Conservation (phyloP, 1,284 basidiomycete genomes). For the Xerocomus minutiporus region DNA sequence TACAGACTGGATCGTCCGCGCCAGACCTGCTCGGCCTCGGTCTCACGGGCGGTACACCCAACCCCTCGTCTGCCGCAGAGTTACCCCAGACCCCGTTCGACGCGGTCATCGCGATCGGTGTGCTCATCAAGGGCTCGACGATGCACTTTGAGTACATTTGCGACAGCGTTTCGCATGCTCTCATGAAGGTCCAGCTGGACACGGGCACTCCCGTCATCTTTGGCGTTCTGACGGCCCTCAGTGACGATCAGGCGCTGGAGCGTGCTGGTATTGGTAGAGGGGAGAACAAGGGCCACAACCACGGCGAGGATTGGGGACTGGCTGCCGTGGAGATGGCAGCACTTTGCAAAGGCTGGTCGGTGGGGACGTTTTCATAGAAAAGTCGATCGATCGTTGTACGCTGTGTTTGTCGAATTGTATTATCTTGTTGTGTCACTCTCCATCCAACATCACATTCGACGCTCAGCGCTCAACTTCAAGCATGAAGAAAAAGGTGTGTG, state of each 20-base stretch:
- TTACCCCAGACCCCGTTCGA: constrained; percentile 74
- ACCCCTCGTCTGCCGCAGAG: constrained; percentile 39
- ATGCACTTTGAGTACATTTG: constrained; percentile 99
- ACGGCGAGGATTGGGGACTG: constrained; percentile 93
- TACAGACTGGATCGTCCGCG: constrained; percentile 69
- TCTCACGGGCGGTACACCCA: constrained; percentile 23
- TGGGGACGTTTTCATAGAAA: constrained; percentile 57
- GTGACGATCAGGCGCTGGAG: constrained; percentile 91
- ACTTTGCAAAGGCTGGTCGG: constrained; percentile 68
- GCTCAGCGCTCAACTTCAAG: not conserved
- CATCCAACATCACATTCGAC: not conserved
- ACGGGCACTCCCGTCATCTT: constrained; percentile 94
- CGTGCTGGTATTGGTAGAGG: constrained; percentile 78
- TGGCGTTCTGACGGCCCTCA: constrained; percentile 91
- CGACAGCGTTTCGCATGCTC: constrained; percentile 85
- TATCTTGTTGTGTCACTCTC: not conserved
- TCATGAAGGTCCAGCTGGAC: constrained; percentile 94
- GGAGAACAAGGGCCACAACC: constrained; percentile 76
- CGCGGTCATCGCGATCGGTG: constrained; percentile 94
- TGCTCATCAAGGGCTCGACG: constrained; percentile 94
- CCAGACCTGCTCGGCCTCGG: constrained; percentile 73
- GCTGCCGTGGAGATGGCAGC: constrained; percentile 92
- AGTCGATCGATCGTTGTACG: constrained; percentile 12
- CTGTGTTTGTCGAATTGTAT: not conserved
- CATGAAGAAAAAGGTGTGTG: constrained; percentile 45